Base-by-base conservation (phyloP, 331 rosid genomes). In the Arachis monticola region DNA sequence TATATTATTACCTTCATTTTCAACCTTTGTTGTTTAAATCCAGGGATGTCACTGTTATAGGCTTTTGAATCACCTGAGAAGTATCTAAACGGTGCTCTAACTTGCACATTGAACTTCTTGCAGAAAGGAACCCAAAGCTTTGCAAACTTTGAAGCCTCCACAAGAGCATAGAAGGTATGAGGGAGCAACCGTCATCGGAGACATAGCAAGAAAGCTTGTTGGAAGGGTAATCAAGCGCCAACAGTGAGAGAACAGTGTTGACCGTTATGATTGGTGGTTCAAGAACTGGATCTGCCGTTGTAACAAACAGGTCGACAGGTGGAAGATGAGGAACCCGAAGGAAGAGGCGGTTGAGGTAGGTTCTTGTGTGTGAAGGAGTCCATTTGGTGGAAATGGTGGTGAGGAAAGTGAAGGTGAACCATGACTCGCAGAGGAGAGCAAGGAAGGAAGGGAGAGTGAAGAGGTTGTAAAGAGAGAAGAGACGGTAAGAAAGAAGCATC, bases 171-270 rank as follows among this genome's bases (percentile, higher is more conserved):
- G 48, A 70, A 86, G 11, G 87, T 87, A 58, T 73, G 55, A 14
- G 82, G 75, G 97, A 92, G 48, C 97, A 92, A 0, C 88, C 96
- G 76, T 92, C 97, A 56, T 92, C 97, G 0, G 96, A 90, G 2
- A 90, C 96, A 72, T 92, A 92, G 59, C 96, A 90, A 77, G 91
- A 88, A 8, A 92, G 79, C 75, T 87, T 87, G 59, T 85, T 5
- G 8, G 92, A 3, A 6, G 96, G 97, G 41, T 92, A 92, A 70
- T 92, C 96, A 51, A 92, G 63, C 0, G 96, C 91, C 55, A 90
- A 74, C n/a, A 90, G 73, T n/a, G 96, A 92, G 44, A 92, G 45
- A 13, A 92, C 90, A 0, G 96, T 90, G 68, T 92, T 92, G 32
- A 88, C 60, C 7, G 96, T 87, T 27, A 92, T 73, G 7, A 92